Evolutionary conservation across 2,329 filamentous ascomycete species (phyloP).

Genomic region (Fusarium nematophilum): DNA sequence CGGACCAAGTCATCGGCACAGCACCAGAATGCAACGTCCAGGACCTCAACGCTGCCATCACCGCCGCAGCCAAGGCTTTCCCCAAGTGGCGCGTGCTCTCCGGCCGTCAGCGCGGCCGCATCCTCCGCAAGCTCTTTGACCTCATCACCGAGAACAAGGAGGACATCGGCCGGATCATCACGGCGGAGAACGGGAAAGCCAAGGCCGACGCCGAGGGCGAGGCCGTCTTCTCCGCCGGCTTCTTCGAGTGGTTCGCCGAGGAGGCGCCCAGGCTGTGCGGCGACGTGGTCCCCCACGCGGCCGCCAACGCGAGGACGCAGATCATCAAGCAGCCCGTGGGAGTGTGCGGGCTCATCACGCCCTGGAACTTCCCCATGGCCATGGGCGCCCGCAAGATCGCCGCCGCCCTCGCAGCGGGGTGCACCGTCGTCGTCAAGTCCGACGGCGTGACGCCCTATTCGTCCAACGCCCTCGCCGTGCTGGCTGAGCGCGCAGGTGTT

Average conservation of each 20-base stretch:
- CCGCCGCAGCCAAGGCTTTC: constrained; percentile 69
- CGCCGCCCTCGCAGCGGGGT: constrained; percentile 74
- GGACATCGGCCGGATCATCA: constrained; percentile 74
- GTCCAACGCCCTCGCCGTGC: constrained; percentile 82
- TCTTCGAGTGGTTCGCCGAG: constrained; percentile 67
- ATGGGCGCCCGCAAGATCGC: constrained; percentile 60
- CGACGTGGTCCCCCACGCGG: constrained; percentile 67
- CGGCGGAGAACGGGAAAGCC: constrained; percentile 78
- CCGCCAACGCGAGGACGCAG: constrained; percentile 72
- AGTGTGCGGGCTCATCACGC: constrained; percentile 47
- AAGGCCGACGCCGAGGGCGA: constrained; percentile 68
- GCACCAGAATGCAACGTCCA: constrained; percentile 76
- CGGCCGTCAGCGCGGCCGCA: constrained; percentile 67
- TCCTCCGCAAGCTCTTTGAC: constrained; percentile 72
- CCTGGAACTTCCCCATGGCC: constrained; percentile 68
- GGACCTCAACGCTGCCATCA: constrained; percentile 76
- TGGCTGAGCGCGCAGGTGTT: constrained; percentile 79
- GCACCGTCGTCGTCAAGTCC: constrained; percentile 84
- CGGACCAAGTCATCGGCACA: constrained; percentile 72
- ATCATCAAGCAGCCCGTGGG: constrained; percentile 60
- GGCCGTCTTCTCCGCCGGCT: constrained; percentile 68
- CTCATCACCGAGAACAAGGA: constrained; percentile 71
- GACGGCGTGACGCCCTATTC: constrained; percentile 91
- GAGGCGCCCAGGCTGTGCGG: constrained; percentile 65
- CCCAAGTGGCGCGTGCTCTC: constrained; percentile 67